Base-by-base conservation (phyloP, 768 basidiomycete genomes). In the Agaricus subrufescens region DNA sequence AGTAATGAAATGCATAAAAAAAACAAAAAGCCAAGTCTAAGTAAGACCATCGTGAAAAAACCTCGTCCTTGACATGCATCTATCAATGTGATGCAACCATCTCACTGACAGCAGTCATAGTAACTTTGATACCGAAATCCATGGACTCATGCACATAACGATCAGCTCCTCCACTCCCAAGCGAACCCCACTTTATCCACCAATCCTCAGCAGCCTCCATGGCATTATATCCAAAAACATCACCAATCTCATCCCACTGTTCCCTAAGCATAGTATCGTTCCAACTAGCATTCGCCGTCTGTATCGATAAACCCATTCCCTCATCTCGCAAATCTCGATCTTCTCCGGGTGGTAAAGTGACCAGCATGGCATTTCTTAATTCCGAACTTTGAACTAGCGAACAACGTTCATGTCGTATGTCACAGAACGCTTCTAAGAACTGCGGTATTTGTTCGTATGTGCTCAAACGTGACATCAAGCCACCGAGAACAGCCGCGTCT, bases 161-260 rank as follows among this genome's bases (percentile, higher is more conserved):
- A 62, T 64, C 56, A 60, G 69, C 47, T 64, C 60, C 56, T 69
- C 15, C 62, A 44, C 70, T 69, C 12, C 61, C 60, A 56, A 81
- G 69, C 15, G 72, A 56, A 7, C 81, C 81, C 81, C 80, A 83
- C 38, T 78, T 74, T n/a, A 75, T 61, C 82, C 82, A 83, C 82
- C 81, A 83, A 56, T 80, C 79, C 46, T 81, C 80, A 1, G 80
- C 80, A 9, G 75, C 75, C 39, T 82, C 81, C 45, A 69, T 64
- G 5, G 80, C 78, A 60, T 79, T 72, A 56, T 83, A 82, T 25
- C 72, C 73, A 58, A 81, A 83, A 29, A 80, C 63, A 39, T 69
- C 74, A 12, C 72, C 71, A 46, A 80, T 71, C 47, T 72, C 71
- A 37, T 81, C 78, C 74, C 80, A 83, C 60, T 81, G 75, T 4